These are phyloP conservation scores for Saussurea involucrata DNA, from an alignment of 129 eudicot species.

Conservation along the genomic window DNA sequence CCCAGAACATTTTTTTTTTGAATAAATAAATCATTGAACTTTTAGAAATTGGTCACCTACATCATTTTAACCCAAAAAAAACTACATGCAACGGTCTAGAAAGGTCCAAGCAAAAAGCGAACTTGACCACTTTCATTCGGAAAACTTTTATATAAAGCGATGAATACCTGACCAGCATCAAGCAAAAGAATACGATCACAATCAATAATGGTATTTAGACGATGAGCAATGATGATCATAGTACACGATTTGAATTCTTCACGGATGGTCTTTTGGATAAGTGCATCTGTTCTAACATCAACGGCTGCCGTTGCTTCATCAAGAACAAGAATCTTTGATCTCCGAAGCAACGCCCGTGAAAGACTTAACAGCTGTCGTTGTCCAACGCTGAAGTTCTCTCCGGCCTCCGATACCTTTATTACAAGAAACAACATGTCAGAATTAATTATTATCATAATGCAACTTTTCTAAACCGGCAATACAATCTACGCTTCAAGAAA, in stretches of 20 bases:
- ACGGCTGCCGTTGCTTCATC: slow-evolving; percentile 99
- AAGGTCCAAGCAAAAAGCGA: neutral
- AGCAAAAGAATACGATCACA: slow-evolving; percentile 83
- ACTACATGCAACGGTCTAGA: neutral
- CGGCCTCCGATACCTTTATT: slow-evolving; percentile 82
- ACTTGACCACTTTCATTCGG: neutral
- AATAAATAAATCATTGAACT: neutral
- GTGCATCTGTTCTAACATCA: slow-evolving; percentile 96
- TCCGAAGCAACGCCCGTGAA: slow-evolving; percentile 84
- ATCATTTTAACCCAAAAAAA: neutral
- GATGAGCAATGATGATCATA: slow-evolving; percentile 96
- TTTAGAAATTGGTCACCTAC: neutral
- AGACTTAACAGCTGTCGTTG: slow-evolving; percentile 92
- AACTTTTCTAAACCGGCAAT: neutral
- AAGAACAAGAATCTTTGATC: slow-evolving; percentile 95
- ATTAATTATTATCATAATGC: neutral
- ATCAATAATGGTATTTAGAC: slow-evolving; percentile 90
- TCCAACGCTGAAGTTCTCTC: slow-evolving; percentile 97
- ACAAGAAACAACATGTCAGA: neutral
- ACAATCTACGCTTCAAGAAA: neutral
- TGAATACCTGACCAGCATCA: slow-evolving; percentile 83
- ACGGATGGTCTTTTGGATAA: slow-evolving; percentile 90
- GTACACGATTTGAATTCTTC: slow-evolving; percentile 95
- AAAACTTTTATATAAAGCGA: neutral
- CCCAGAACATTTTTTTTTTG: neutral